A percentile compares a stretch with the other conserved stretches of the same genome.
Evolutionary conservation across 805 yeast genomes (phyloP).

Genomic region (Nakazawaea siamensis): DNA sequence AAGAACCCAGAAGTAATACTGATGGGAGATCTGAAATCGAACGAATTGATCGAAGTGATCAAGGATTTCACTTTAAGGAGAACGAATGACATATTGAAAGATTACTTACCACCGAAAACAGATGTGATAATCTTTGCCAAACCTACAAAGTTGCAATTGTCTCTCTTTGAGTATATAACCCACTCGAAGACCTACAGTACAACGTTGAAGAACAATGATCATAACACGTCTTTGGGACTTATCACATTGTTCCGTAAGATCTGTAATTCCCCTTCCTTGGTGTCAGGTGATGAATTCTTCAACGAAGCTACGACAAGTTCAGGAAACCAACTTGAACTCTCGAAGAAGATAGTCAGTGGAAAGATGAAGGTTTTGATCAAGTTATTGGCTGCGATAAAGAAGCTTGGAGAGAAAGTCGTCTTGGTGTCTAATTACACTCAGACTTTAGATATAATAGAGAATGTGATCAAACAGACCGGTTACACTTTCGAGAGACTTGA

Average conservation of each 20-base stretch:
- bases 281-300: slow-evolving; percentile 41
- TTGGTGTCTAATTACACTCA: slow-evolving; percentile 83
- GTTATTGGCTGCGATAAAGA: slow-evolving; percentile 41
- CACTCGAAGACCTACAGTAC: slow-evolving; percentile 26
- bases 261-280: slow-evolving; percentile 72
- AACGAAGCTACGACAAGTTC: slow-evolving; percentile 17
- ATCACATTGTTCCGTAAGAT: slow-evolving; percentile 73
- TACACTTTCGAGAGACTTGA: slow-evolving; percentile 61
- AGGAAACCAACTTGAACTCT: slow-evolving; percentile 21
- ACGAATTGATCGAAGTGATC: slow-evolving; percentile 58
- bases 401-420: slow-evolving; percentile 62
- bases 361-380: slow-evolving; percentile 56
- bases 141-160: slow-evolving; percentile 58
- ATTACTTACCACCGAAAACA: slow-evolving; percentile 63
- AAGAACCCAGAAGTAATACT: slow-evolving; percentile 37
- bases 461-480: slow-evolving; percentile 38
- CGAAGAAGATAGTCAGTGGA: slow-evolving; percentile 37
- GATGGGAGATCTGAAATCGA: slow-evolving; percentile 53
- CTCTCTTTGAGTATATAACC: slow-evolving; percentile 44
- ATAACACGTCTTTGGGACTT: slow-evolving; percentile 48
- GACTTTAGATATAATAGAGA: slow-evolving; percentile 71
- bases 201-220: slow-evolving; percentile 20
- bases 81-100: slow-evolving; percentile 44
- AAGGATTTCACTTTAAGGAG: slow-evolving; percentile 65
- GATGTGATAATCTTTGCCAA: slow-evolving; percentile 73